Evolutionary conservation across 805 yeast genomes (phyloP), one percentile per base, ranked within the genome.

Genomic region (Lipomyces sp.): DNA sequence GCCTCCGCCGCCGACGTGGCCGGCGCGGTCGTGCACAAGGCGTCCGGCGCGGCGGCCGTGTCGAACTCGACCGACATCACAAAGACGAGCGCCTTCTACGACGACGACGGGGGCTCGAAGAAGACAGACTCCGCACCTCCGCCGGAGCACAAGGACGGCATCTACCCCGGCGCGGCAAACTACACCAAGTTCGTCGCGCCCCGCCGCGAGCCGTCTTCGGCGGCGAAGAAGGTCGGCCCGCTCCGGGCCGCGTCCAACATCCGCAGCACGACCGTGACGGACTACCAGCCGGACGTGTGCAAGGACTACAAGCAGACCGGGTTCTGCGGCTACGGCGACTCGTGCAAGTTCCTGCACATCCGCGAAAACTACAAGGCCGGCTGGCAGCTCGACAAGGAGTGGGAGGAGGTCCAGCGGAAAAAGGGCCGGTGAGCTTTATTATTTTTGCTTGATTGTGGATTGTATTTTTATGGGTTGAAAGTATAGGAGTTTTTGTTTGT

Each of bases 311-410:
- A 81, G 51, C 85, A 84, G 59, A 90, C 95, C 0, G 99, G 98
- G 0, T 90, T 81, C 64, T 93, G 98, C 74, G 97, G 97, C 4
- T 93, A 84, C 65, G 99, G 99, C 7, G 98, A 93, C 61, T 84
- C 93, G 32, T 93, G 99, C 71, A 93, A 93, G 70, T 93, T 93
- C 66, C 66, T 91, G 32, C 99, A 93, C 65, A 79, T 86, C 14
- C 71, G 99, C 67, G 97, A 87, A 60, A 95, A 87, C 63, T 84
- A 82, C 69, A 78, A 75, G 48, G 82, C 82, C 41, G 86, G 83
- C 28, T 80, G 82, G 79, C 80, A 83, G 51, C 65, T 83, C 5
- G 77, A 75, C 24, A 74, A 74, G 51, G 95, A 86, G 39, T 86
- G 96, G 95, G 84, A 83, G 7, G 55, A 63, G 14, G 56, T 61